These are phyloP conservation scores for Fusarium sp. DNA, from an alignment of 2,329 filamentous ascomycete species.

Conservation along the genomic window DNA sequence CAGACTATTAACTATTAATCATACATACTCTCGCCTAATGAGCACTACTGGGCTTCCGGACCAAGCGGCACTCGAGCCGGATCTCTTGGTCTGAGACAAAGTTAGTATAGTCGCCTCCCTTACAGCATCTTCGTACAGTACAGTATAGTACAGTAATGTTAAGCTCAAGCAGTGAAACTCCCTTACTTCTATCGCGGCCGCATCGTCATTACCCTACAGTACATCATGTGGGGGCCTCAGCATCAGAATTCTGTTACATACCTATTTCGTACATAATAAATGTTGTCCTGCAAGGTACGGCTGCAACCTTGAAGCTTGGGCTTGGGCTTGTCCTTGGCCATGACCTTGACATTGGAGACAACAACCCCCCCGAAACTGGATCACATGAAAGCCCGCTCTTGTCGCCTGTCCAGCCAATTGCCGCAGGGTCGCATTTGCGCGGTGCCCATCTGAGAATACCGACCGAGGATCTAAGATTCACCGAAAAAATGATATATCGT, in stretches of 20 bases:
- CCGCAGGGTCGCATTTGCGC: constrained; percentile 11
- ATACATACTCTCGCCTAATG: constrained; percentile 8
- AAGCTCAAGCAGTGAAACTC: neutral
- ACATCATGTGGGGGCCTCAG: constrained; percentile 17
- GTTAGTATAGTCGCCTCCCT: constrained; percentile 8
- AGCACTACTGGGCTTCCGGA: constrained; percentile 15
- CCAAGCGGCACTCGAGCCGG: constrained; percentile 18
- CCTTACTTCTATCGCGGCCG: constrained; percentile 24
- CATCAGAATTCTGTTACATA: constrained; percentile 3
- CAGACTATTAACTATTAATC: neutral
- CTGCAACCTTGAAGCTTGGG: constrained; percentile 19
- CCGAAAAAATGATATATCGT: constrained; percentile 27
- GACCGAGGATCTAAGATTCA: constrained; percentile 34
- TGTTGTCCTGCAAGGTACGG: constrained; percentile 33
- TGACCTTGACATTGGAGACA: neutral
- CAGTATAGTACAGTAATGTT: neutral
- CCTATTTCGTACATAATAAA: neutral
- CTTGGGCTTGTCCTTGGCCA: neutral
- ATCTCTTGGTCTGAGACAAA: constrained; percentile 7
- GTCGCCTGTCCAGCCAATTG: constrained; percentile 20
- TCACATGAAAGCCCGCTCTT: constrained; percentile 1
- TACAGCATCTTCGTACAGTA: constrained; percentile 19
- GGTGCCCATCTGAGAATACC: constrained; percentile 22
- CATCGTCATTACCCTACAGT: constrained; percentile 4
- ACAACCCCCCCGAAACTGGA: neutral